A percentile compares a stretch with the other conserved stretches of the same genome.
Evolutionary conservation across 108 stramenopile genomes (phyloP).

Genomic region (Fragilariopsis cylindrus): DNA sequence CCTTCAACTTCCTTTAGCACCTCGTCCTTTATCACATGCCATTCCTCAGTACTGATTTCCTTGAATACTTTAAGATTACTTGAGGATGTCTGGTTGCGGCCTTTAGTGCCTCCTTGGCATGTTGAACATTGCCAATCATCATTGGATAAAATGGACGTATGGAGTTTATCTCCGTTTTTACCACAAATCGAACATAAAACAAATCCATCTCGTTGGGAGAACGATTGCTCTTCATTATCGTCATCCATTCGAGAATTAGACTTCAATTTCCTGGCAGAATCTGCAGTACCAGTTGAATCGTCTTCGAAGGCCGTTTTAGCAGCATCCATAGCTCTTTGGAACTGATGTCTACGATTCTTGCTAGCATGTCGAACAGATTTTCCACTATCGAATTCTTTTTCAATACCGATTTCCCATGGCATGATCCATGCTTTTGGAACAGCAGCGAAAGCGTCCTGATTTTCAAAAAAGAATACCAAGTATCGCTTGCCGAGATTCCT

Average conservation of each 20-base stretch:
- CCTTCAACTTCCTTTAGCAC: neutral
- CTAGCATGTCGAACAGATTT: constrained; percentile 53
- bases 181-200: too few species aligned
- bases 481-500: constrained; percentile 70
- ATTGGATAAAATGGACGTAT: too few species aligned
- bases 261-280: neutral
- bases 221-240: neutral
- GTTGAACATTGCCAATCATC: too few species aligned
- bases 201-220: too few species aligned
- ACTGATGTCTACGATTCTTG: constrained; percentile 38
- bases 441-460: constrained; percentile 62
- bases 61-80: too few species aligned
- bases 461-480: constrained; percentile 69
- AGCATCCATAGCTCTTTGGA: constrained; percentile 49
- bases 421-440: constrained; percentile 46
- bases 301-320: constrained; percentile 35
- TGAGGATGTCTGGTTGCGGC: too few species aligned
- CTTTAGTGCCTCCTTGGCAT: too few species aligned
- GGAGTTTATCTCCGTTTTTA: too few species aligned
- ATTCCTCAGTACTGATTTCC: neutral
- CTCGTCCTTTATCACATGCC: neutral
- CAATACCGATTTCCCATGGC: constrained; percentile 58
- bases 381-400: constrained; percentile 59
- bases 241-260: neutral
- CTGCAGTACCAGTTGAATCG: neutral